These are phyloP conservation scores for Sextonia rubra DNA, from an alignment of 164 flowering plant species.

Conservation along the genomic window DNA sequence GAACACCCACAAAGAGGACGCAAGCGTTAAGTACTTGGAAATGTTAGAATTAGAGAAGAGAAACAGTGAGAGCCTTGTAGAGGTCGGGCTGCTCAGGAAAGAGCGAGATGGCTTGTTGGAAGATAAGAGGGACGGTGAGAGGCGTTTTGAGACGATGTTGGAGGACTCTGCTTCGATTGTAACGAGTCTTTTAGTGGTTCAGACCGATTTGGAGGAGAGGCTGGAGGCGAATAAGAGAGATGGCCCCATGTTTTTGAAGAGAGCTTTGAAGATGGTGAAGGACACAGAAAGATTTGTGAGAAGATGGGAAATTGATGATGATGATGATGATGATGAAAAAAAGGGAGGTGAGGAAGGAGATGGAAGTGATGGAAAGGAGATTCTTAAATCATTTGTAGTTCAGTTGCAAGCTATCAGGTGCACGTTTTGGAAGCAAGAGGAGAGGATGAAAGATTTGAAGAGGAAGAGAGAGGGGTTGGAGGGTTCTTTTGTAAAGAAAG, in stretches of 20 bases:
- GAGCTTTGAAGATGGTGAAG: not conserved
- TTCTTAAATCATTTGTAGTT: not conserved
- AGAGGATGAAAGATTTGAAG: not conserved
- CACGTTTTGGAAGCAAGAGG: not conserved
- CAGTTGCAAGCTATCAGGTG: not conserved
- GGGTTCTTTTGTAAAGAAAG: not conserved
- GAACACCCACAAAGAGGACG: not conserved
- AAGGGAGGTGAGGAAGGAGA: not conserved
- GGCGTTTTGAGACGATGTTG: not conserved
- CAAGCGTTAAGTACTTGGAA: not conserved
- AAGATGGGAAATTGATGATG: not conserved
- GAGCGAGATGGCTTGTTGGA: conserved; percentile 1
- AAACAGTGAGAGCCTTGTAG: not conserved
- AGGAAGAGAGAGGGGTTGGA: not conserved
- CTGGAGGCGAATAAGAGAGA: not conserved
- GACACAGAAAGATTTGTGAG: not conserved
- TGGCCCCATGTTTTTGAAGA: not conserved
- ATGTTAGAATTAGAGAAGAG: not conserved
- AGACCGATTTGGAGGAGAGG: not conserved
- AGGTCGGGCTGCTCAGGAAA: not conserved
- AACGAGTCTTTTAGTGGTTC: not conserved
- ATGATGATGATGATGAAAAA: not conserved
- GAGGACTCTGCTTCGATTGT: not conserved
- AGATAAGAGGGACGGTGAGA: not conserved
- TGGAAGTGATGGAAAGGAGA: conserved; percentile 1